Base-by-base conservation (phyloP, 495 filamentous ascomycete genomes). In the Lichenothelia convexa region DNA sequence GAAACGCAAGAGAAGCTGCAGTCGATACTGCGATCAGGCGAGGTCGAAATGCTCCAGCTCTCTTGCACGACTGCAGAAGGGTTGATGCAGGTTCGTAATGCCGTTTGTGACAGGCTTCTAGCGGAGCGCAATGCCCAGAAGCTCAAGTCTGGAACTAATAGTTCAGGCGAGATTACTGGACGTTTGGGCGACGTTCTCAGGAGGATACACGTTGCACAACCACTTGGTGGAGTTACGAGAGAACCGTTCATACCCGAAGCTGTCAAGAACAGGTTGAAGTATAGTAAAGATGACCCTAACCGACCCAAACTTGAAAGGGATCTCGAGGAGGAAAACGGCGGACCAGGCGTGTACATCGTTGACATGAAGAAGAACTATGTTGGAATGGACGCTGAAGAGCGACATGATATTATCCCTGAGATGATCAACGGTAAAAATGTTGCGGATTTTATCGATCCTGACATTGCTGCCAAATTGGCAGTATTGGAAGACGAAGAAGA, bases 21-120 rank as follows among this genome's bases (percentile, higher is more conserved):
- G 53, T 59, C 68, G 17, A 72, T 97, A 38, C 62, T 87, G 18
- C 87, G 82, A 56, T 71, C 78, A 6, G 78, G 75, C 26, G 81
- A 87, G 49, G 82, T 94, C 16, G 89, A 97, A 59, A 57, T 95
- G 52, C 67, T 97, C 24, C 77, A 89, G 48, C 64, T 85, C 4
- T 94, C 87, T 18, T 95, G 91, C 61, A 89, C 86, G 31, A 97
- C 91, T 9, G 76, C 81, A 32, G 91, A 97, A 49, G 86, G 86
- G 39, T 75, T 97, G 6, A 91, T 87, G 49, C 68, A 80, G 4
- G 91, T 94, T 21, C 92, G 93, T 60, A 95, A 95, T 50, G 72
- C 78, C 4, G 91, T 81, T 18, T 94, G 89, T 50, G 91, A 95
- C 57, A 71, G 84, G 24, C 71, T 97, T 21, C 76, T 97, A 24